Percentiles rank a stretch among this genome's conserved stretches.
Conservation (phyloP, 2,329 filamentous ascomycete genomes). For the Elsinoe arachidis region DNA sequence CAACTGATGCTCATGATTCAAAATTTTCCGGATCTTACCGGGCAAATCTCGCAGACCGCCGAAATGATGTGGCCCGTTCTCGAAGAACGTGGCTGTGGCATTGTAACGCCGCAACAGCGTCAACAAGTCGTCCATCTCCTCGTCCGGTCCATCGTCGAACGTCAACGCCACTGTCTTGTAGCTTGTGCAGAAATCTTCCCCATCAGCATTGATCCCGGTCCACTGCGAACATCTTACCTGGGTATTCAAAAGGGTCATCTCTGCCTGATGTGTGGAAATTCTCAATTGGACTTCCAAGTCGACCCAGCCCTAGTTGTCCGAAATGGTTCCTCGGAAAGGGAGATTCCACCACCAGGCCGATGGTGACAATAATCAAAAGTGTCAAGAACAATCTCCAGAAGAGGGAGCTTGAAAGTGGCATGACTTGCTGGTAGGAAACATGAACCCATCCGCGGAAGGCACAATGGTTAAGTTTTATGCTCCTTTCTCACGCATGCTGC, state of each 20-base stretch:
- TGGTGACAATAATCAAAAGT: too few relatives aligned
- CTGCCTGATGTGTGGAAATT: too few relatives aligned
- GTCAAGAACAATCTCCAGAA: too few relatives aligned
- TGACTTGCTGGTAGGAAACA: too few relatives aligned
- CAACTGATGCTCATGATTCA: neutral
- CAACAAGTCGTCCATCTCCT: neutral
- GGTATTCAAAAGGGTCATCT: neutral
- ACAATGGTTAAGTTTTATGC: too few relatives aligned
- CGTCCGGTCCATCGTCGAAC: neutral
- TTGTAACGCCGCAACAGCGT: neutral
- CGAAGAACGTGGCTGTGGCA: neutral
- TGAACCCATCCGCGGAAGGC: too few relatives aligned
- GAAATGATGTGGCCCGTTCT: conserved; percentile 2
- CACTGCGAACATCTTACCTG: neutral
- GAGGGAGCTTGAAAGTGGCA: too few relatives aligned
- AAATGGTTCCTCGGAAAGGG: too few relatives aligned
- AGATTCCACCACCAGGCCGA: too few relatives aligned
- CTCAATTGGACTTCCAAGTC: too few relatives aligned
- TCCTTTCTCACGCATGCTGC: too few relatives aligned
- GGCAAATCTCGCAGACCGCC: neutral
- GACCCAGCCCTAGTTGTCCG: too few relatives aligned
- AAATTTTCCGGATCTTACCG: neutral
- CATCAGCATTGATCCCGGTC: neutral
- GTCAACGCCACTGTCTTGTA: neutral
- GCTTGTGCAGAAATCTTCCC: neutral